Base-by-base conservation (phyloP, 164 flowering plant species). In the Tinospora cordifolia region DNA sequence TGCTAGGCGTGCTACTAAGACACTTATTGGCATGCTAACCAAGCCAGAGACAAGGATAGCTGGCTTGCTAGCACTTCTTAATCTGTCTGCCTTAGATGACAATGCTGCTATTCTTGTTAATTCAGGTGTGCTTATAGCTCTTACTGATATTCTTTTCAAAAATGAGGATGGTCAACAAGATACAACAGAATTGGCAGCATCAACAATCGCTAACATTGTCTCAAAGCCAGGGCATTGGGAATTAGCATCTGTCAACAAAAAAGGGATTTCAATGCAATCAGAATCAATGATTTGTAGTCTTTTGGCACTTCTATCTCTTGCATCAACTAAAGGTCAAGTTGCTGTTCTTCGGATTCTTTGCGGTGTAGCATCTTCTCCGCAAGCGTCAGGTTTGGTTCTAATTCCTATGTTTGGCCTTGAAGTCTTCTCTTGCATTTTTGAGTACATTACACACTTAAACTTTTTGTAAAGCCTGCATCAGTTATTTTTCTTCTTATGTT, bases 211-310 rank as follows among this genome's bases (percentile, higher is more conserved):
- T 69, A 80, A 84, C 65, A 72, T 84, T 24, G 83, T 82, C 57
- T 77, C 82, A 15, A 83, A 84, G 62, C 82, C 85, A 15, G 88
- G 90, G 67, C 81, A 81, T 62, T 87, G 88, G 88, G 90, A 87
- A 75, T 76, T 84, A 69, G 86, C 88, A 44, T 63, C 77, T 71
- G 81, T 66, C 26, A 81, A 80, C 79, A 76, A 74, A 65, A 54
- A 75, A 63, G 85, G 90, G 26, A 59, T 79, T 71, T 69, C 74
- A 9, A 72, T 87, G 84, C 88, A 82, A 65, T 87, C 88, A 66
- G 84, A 84, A 72, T 49, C 75, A 66, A 68, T 79, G 22, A 70
- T 87, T 24, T 63, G 64, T 68, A 69, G 65, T 26, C 80, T 87
- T 64, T 62, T 85, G 69, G 70, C 75, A 15, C 74, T 81, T 68